Percentiles rank a stretch among this genome's conserved stretches.
phyloP scores from a whole-genome alignment of 192 early-diverging fungal species.

The Umbelopsis vinacea region DNA sequence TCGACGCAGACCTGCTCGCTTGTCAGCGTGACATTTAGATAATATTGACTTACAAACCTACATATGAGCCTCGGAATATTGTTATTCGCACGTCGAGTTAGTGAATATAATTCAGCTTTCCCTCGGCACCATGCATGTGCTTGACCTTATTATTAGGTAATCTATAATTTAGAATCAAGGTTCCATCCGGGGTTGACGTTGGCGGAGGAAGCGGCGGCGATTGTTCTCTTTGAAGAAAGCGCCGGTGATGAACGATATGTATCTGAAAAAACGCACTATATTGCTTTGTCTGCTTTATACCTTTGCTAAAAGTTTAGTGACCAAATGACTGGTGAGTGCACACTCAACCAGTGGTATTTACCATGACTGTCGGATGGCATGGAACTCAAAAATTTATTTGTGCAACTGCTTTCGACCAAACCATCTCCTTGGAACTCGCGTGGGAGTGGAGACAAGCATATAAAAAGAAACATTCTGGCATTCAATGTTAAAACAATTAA shows the following conservation, averaged over 20 bases:
- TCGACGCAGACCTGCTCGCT: no score
- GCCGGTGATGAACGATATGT: no score
- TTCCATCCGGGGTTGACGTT: background rate
- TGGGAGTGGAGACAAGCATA: background rate
- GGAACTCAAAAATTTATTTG: constrained; percentile 18
- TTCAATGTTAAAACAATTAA: background rate
- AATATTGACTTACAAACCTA: no score
- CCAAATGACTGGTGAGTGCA: no score
- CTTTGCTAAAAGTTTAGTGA: no score
- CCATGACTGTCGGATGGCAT: background rate
- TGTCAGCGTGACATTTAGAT: no score
- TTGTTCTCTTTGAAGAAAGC: no score
- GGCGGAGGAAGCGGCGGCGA: no score
- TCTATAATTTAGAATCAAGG: background rate
- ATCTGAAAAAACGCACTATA: no score
- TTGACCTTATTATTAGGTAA: background rate
- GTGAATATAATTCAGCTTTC: background rate
- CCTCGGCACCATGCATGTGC: background rate
- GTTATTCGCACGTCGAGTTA: background rate
- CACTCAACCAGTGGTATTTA: no score
- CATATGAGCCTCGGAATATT: background rate
- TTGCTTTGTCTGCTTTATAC: no score
- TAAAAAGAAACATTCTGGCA: background rate
- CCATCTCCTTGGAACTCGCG: background rate
- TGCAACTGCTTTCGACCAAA: background rate